These are phyloP conservation scores for Globisporangium middletonii DNA, from an alignment of 352 stramenopile genomes.

Conservation along the genomic window DNA sequence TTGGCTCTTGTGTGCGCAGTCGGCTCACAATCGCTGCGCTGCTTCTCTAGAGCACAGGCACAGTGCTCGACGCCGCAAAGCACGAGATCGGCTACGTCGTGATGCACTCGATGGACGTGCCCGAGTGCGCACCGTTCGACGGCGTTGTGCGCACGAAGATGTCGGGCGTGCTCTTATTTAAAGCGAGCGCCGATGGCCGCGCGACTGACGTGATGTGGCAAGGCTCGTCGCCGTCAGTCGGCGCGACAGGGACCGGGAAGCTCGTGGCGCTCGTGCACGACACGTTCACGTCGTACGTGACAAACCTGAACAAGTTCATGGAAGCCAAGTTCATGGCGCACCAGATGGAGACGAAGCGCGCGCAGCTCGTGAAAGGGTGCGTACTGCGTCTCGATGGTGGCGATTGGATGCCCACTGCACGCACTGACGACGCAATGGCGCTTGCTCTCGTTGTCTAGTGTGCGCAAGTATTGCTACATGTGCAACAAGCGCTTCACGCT, in stretches of 20 bases:
- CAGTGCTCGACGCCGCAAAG: conserved; percentile 33
- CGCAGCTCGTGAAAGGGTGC: conserved; percentile 37
- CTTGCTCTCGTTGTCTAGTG: conserved; percentile 15
- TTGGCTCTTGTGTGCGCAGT: not conserved
- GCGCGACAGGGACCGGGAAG: conserved; percentile 34
- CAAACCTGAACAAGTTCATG: conserved; percentile 51
- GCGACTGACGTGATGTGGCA: conserved; percentile 53
- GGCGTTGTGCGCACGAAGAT: conserved; percentile 47
- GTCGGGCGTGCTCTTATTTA: conserved; percentile 56
- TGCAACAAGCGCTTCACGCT: conserved; percentile 76
- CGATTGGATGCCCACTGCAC: not conserved
- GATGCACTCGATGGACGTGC: conserved; percentile 50
- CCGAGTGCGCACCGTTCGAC: conserved; percentile 48
- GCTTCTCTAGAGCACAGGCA: conserved; percentile 31
- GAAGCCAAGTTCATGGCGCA: conserved; percentile 57
- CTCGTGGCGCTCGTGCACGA: conserved; percentile 44
- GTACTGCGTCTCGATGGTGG: conserved; percentile 4
- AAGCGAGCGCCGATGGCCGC: conserved; percentile 29
- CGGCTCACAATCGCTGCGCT: not conserved
- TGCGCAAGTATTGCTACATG: conserved; percentile 58
- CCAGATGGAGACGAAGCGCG: conserved; percentile 41
- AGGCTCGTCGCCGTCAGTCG: conserved; percentile 32
- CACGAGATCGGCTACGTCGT: conserved; percentile 49
- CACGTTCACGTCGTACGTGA: conserved; percentile 47
- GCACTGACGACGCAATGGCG: not conserved